A percentile compares a stretch with the other conserved stretches of the same genome.
Evolutionary conservation across 1,284 basidiomycete genomes (phyloP).

Genomic region (Laetiporus sulphureus): DNA sequence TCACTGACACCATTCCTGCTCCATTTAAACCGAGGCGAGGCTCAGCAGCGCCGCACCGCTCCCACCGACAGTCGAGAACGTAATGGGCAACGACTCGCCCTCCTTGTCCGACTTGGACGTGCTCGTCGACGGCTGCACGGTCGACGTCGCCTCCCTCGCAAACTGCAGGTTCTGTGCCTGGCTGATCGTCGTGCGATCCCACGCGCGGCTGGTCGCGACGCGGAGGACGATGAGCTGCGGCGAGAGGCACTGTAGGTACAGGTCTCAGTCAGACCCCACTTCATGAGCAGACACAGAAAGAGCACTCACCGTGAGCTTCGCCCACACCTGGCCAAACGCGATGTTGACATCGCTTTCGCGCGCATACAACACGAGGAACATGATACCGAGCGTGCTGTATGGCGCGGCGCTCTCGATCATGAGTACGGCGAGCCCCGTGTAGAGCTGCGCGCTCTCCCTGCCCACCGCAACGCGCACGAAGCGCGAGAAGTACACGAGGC

Average conservation of each 20-base stretch:
- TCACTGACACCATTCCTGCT: no score
- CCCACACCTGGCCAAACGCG: neutral
- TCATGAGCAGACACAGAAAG: neutral
- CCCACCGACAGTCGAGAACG: no score
- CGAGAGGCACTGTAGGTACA: neutral
- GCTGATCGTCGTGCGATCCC: no score
- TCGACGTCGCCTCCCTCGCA: no score
- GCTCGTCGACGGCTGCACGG: no score
- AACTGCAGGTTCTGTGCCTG: no score
- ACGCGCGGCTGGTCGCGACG: neutral
- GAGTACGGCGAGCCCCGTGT: neutral
- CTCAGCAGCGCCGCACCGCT: no score
- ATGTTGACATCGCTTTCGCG: neutral
- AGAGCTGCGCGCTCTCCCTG: neutral
- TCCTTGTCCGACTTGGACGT: no score
- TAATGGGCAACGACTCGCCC: no score
- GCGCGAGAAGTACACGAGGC: slow-evolving; percentile 5
- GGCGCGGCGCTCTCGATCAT: neutral
- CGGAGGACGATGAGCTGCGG: neutral
- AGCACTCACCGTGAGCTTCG: neutral
- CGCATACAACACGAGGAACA: neutral
- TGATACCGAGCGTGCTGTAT: neutral
- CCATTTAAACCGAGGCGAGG: no score
- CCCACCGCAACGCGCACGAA: neutral
- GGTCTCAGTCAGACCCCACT: neutral